These are phyloP conservation scores for Elongisporangium prolatum DNA, from an alignment of 352 stramenopile species.

Conservation along the genomic window DNA sequence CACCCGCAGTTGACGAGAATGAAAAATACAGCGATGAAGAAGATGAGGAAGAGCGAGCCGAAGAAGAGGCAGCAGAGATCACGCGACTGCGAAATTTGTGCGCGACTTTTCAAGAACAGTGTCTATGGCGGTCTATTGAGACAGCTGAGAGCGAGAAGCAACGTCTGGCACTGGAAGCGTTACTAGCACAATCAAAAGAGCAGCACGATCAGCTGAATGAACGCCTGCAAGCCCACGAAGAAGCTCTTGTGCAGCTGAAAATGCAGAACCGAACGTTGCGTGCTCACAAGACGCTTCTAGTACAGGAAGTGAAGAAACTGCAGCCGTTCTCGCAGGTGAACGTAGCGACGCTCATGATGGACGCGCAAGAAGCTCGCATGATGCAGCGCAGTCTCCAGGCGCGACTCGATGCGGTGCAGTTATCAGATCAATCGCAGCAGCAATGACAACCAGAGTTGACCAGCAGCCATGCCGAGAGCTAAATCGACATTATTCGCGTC, in stretches of 20 bases:
- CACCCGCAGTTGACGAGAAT: not conserved
- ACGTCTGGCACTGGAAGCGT: conserved; percentile 5
- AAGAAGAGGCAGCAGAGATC: conserved; percentile 4
- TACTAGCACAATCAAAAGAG: not conserved
- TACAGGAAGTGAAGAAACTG: conserved; percentile 63
- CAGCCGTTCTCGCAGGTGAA: conserved; percentile 69
- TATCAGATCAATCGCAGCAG: not conserved
- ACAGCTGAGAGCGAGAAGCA: conserved; percentile 53
- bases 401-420: conserved; percentile 23
- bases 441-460: not conserved
- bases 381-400: conserved; percentile 61
- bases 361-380: conserved; percentile 70
- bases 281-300: conserved; percentile 52
- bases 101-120: conserved; percentile 70
- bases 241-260: conserved; percentile 11
- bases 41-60: conserved; percentile 32
- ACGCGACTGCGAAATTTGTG: conserved; percentile 21
- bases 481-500: not conserved
- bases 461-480: not conserved
- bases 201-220: conserved; percentile 9
- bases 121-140: conserved; percentile 71
- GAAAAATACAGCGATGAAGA: conserved; percentile 4
- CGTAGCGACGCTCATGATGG: conserved; percentile 49
- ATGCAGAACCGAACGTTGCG: conserved; percentile 35
- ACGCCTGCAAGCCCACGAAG: conserved; percentile 4